Conservation (phyloP, 495 filamentous ascomycete species). For the Hypoxylon intermedium region DNA sequence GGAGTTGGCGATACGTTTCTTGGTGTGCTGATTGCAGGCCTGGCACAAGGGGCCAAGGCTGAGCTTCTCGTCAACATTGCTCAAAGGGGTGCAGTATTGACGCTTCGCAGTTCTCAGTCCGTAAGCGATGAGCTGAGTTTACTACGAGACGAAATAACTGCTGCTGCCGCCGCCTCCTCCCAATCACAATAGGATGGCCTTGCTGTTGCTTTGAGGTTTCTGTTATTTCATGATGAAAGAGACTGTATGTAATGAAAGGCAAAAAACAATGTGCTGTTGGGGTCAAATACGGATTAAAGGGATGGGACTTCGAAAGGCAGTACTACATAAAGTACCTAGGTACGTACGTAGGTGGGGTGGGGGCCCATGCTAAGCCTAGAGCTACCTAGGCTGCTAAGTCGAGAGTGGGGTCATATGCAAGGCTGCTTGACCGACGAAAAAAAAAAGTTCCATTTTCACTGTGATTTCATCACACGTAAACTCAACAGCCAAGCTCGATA, state of each 20-base stretch:
- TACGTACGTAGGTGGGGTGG: too few species aligned
- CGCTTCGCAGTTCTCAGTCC: slow-evolving; percentile 72
- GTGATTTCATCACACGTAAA: slow-evolving; percentile 21
- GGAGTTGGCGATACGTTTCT: slow-evolving; percentile 94
- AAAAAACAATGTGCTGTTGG: too few species aligned
- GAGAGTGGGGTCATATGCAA: slow-evolving; percentile 38
- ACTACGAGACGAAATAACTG: slow-evolving; percentile 46
- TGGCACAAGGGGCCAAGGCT: slow-evolving; percentile 57
- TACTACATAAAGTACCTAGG: slow-evolving; percentile 1
- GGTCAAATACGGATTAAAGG: too few species aligned
- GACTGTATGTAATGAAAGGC: background rate
- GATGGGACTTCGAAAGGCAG: too few species aligned
- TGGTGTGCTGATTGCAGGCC: slow-evolving; percentile 76
- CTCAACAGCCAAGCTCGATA: slow-evolving; percentile 16
- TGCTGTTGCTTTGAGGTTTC: background rate
- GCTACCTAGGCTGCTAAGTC: too few species aligned
- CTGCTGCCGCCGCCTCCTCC: too few species aligned
- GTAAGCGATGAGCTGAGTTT: slow-evolving; percentile 63
- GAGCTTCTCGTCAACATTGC: slow-evolving; percentile 62
- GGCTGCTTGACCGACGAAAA: slow-evolving; percentile 41
- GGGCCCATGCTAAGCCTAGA: too few species aligned
- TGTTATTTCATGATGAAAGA: background rate
- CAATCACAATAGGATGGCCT: background rate
- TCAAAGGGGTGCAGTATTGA: slow-evolving; percentile 79
- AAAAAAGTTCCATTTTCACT: slow-evolving; percentile 38